Conservation (phyloP, 2,329 filamentous ascomycete species). For the Diaporthe velutina region DNA sequence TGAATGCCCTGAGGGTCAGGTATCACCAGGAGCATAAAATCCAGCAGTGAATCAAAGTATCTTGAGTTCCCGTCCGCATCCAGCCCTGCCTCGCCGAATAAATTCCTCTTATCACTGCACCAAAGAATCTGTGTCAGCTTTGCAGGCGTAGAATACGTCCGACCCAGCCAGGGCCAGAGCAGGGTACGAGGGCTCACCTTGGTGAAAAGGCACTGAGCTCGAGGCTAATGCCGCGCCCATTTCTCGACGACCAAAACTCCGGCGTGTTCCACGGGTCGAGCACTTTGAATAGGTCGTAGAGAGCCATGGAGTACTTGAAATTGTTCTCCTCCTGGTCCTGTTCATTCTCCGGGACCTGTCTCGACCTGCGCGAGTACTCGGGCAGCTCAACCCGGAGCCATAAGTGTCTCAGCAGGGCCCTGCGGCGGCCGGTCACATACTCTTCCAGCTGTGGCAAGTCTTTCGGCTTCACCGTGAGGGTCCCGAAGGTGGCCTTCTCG, state of each 20-base stretch:
- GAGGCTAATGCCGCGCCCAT: slow-evolving; percentile 41
- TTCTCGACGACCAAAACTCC: slow-evolving; percentile 23
- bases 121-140: background rate
- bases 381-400: slow-evolving; percentile 44
- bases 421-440: slow-evolving; percentile 41
- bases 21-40: slow-evolving; percentile 39
- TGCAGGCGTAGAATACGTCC: background rate
- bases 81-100: slow-evolving; percentile 42
- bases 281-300: slow-evolving; percentile 45
- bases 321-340: slow-evolving; percentile 46
- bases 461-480: slow-evolving; percentile 41
- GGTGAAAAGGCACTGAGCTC: slow-evolving; percentile 45
- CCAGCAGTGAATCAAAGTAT: slow-evolving; percentile 44
- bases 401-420: slow-evolving; percentile 42
- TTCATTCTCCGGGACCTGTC: slow-evolving; percentile 42
- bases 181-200: slow-evolving; percentile 28
- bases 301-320: slow-evolving; percentile 42
- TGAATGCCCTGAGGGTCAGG: slow-evolving; percentile 36
- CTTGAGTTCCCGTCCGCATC: slow-evolving; percentile 44
- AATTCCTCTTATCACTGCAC: slow-evolving; percentile 39
- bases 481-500: slow-evolving; percentile 44
- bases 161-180: too few species aligned
- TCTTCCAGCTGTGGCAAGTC: slow-evolving; percentile 43
- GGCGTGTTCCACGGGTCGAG: slow-evolving; percentile 43
- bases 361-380: slow-evolving; percentile 41